These are phyloP conservation scores for Saccharomycopsis schoenii DNA, from an alignment of 805 yeast genomes.

Conservation along the genomic window DNA sequence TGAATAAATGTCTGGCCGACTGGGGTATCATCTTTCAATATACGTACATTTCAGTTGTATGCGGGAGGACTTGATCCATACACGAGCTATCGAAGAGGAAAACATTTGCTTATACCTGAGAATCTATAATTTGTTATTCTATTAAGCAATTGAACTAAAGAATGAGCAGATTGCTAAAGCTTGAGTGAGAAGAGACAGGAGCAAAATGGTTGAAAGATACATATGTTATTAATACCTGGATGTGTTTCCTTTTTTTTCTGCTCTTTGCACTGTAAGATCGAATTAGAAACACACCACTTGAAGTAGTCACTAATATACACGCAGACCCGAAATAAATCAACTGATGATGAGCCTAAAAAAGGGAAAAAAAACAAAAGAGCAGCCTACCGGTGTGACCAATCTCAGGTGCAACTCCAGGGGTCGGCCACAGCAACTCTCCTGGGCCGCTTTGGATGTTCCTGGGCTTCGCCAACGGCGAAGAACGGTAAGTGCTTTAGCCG, in stretches of 20 bases:
- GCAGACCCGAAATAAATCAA: not conserved
- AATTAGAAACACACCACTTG: not conserved
- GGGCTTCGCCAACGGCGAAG: too few relatives aligned
- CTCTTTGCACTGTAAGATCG: too few relatives aligned
- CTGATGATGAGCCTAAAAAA: not conserved
- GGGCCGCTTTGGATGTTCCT: too few relatives aligned
- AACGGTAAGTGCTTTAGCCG: too few relatives aligned
- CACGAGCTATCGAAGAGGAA: not conserved
- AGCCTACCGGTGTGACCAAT: too few relatives aligned
- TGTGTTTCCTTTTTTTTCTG: not conserved
- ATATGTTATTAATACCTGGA: too few relatives aligned
- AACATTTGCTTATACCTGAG: not conserved
- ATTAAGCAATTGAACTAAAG: not conserved
- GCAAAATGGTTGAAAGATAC: too few relatives aligned
- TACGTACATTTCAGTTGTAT: not conserved
- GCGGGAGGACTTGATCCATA: not conserved
- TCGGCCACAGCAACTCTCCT: too few relatives aligned
- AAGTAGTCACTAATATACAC: not conserved
- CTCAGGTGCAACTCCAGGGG: not conserved
- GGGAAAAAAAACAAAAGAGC: too few relatives aligned
- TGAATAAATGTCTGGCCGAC: too few relatives aligned
- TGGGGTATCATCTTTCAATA: not conserved
- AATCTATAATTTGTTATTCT: not conserved
- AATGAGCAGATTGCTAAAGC: too few relatives aligned
- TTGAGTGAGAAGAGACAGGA: too few relatives aligned